Evolutionary conservation across 129 eudicot species (phyloP).

Genomic region (Flaveria sonorensis): DNA sequence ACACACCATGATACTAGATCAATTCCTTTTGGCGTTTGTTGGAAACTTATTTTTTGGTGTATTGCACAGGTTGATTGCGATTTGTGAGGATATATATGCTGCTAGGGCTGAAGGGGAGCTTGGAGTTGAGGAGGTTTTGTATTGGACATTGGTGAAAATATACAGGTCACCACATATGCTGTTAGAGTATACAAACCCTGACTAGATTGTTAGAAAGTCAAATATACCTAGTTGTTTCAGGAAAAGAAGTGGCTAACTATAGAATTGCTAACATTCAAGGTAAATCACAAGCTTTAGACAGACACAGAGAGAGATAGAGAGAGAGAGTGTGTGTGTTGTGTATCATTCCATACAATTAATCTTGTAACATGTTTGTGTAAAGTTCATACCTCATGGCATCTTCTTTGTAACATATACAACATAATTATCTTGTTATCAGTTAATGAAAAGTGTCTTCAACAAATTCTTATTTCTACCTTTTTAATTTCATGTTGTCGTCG

Average conservation of each 20-base stretch:
- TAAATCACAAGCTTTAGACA: slow-evolving; percentile 18
- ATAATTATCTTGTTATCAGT: slow-evolving; percentile 1
- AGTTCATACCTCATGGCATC: slow-evolving; percentile 6
- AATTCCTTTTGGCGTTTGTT: not conserved
- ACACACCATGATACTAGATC: not conserved
- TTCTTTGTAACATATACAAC: slow-evolving; percentile 37
- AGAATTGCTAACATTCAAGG: slow-evolving; percentile 34
- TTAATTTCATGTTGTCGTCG: not conserved
- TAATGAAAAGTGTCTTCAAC: not conserved
- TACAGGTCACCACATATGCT: slow-evolving; percentile 58
- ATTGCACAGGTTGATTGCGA: slow-evolving; percentile 48
- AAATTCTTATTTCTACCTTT: not conserved
- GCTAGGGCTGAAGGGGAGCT: slow-evolving; percentile 69
- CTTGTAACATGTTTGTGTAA: slow-evolving; percentile 38
- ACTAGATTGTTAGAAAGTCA: slow-evolving; percentile 31
- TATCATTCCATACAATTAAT: slow-evolving; percentile 18
- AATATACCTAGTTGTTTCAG: not conserved
- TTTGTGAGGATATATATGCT: slow-evolving; percentile 58
- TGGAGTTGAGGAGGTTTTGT: slow-evolving; percentile 58
- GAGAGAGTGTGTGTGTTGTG: not conserved
- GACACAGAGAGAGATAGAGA: not conserved
- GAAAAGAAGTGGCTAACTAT: slow-evolving; percentile 29
- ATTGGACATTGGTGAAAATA: slow-evolving; percentile 59
- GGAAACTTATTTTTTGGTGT: slow-evolving; percentile 22
- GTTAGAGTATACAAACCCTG: slow-evolving; percentile 51